A percentile compares a stretch with the other conserved stretches of the same genome.
phyloP scores from a whole-genome alignment of 208 protist species.

The Herpetomonas muscarum region DNA sequence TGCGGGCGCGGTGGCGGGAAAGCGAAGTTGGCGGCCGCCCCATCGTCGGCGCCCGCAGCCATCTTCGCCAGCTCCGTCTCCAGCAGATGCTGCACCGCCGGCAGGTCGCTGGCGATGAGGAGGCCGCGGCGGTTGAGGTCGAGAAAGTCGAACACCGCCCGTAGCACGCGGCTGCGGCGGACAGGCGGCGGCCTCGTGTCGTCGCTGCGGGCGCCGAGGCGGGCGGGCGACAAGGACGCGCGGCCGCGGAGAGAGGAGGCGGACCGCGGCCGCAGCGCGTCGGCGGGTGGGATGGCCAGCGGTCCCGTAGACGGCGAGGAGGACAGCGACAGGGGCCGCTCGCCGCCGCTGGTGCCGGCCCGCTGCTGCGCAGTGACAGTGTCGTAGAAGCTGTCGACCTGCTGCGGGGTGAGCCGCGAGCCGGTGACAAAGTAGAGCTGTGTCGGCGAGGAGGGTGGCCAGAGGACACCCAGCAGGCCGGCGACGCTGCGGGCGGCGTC shows the following conservation, averaged over 20 bases:
- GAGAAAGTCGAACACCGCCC: conserved; percentile 55
- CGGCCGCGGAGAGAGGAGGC: too few species aligned
- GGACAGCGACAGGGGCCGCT: too few species aligned
- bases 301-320: neutral
- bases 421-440: conserved; percentile 59
- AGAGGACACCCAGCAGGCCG: conserved; percentile 45
- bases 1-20: too few species aligned
- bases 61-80: conserved; percentile 39
- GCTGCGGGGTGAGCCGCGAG: conserved; percentile 40
- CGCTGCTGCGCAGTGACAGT: conserved; percentile 29
- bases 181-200: conserved; percentile 4
- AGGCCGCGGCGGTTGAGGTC: conserved; percentile 42
- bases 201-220: neutral
- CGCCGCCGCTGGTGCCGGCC: conserved; percentile 9
- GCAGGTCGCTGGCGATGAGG: conserved; percentile 27
- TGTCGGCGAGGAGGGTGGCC: conserved; percentile 34
- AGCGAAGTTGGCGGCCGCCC: neutral
- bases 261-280: neutral
- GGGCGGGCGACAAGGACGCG: too few species aligned
- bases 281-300: neutral
- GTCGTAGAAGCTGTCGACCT: conserved; percentile 47
- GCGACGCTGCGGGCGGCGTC: conserved; percentile 33
- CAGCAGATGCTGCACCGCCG: conserved; percentile 35
- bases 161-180: conserved; percentile 37
- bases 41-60: conserved; percentile 6